Evolutionary conservation across 169 alveolate genomes (phyloP), one percentile per base, ranked within the genome.

Genomic region (Plasmodium ovale): DNA sequence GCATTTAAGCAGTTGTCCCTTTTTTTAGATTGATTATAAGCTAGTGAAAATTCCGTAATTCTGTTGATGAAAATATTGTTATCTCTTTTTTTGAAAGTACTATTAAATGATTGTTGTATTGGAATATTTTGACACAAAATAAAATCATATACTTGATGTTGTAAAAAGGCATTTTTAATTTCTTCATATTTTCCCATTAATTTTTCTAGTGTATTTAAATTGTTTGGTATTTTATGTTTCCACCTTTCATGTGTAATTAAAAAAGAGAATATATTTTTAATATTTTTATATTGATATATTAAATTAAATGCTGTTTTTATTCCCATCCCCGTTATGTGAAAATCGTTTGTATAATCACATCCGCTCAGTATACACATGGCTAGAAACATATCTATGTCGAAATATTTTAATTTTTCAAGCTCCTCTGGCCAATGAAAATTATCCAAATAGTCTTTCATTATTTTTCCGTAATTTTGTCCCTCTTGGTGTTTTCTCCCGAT

Each of bases 271-370:
- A 94, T 44, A 9, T 89, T 67, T 27, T 89, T 70, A 3, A 94
- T 60, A 19, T 44, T 90, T 60, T 85, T 89, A 74, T 90, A 69
- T 71, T 94, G 89, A 53, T 87, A 51, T 53, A 92, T 71, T 72
- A 92, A 79, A 31, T 72, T 74, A 44, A 73, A 91, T 2, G 96
- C 96, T 14, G 94, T 89, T 74, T 92, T 92, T 9, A 94, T 91
- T 44, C 96, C 96, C 95, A 94, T 94, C 21, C 96, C 95, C 31
- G 77, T 53, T 33, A 94, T 92, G 91, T 94, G 96, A 84, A 90
- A 87, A 72, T 92, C 94, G 88, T 90, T 91, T 21, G 93, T 94
- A 88, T 94, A 94, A 25, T 94, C 96, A 51, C 95, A 92, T 23
- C 96, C 96, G 44, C 95, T 90, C 39, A 94, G 74, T 37, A 94